These are phyloP conservation scores for Auricularia auricula-judae DNA, from an alignment of 768 basidiomycete genomes.

Conservation along the genomic window DNA sequence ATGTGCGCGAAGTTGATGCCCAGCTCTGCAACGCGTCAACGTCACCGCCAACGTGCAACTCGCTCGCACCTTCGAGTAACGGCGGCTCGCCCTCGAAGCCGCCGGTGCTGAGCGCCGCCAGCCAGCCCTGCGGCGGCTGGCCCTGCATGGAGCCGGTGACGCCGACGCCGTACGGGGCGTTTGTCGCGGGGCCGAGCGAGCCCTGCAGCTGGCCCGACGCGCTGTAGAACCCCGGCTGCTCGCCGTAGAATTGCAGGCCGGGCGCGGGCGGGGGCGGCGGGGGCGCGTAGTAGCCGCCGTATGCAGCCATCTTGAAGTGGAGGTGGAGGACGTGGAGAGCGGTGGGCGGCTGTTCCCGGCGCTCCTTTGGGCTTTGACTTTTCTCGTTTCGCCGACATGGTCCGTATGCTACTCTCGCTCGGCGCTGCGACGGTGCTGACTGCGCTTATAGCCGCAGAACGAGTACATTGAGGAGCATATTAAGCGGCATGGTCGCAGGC, in stretches of 20 bases:
- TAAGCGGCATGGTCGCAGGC: conserved; percentile 87
- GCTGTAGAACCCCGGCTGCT: neutral
- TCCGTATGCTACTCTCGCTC: neutral
- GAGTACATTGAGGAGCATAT: conserved; percentile 99
- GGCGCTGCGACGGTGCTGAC: neutral
- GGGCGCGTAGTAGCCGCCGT: neutral
- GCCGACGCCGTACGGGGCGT: neutral
- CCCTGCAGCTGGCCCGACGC: neutral
- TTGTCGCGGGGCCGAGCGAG: neutral
- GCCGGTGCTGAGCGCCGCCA: conserved; percentile 76
- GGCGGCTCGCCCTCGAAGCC: conserved; percentile 95
- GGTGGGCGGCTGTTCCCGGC: neutral
- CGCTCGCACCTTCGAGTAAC: conserved; percentile 71
- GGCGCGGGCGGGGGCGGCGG: neutral
- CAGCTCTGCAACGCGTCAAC: conserved; percentile 47
- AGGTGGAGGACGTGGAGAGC: neutral
- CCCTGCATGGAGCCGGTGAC: neutral
- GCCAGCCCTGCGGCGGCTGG: neutral
- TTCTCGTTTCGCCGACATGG: neutral
- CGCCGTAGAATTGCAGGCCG: neutral
- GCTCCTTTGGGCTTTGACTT: neutral
- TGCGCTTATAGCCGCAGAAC: conserved; percentile 46
- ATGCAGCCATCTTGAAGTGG: neutral
- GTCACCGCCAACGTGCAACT: neutral
- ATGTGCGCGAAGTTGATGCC: conserved; percentile 98